Base-by-base conservation (phyloP, 768 basidiomycete genomes). In the Leccinum uliginosum region DNA sequence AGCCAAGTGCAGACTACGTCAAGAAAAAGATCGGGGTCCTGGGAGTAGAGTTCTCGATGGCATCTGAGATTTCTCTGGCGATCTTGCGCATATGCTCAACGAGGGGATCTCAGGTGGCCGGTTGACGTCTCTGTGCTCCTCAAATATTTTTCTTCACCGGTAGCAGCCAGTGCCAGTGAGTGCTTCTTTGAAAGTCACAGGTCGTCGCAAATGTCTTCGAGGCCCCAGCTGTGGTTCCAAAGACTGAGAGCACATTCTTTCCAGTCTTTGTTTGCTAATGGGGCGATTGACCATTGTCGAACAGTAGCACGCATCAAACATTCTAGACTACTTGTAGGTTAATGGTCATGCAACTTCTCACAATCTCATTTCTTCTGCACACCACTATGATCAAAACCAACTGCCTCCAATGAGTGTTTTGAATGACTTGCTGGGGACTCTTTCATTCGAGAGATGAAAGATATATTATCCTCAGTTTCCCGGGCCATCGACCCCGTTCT, bases 111-210 rank as follows among this genome's bases (percentile, higher is more conserved):
- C n/a, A n/a, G 50, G 60, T 52, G 61, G 63, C 17, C 53, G 58
- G 2, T 50, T 47, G 24, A 67, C 60, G n/a, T 48, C 50, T 2
- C 64, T 58, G 38, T 46, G 38, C 21, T 65, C 61, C 27, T 64
- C 54, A n/a, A 72, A 61, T 29, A 62, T 67, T 5, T 34, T 43
- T 34, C 27, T 29, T 70, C 71, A 73, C 2, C 62, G 62, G 51
- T 65, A 68, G 10, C 70, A 53, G 45, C 67, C 27, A 3, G 27
- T 72, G 1, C 56, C 70, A 53, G 45, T 66, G 9, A 3, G 27
- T 72, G 1, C 56, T 57, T 5, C 35, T 10, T 10, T 12, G 70
- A 73, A 15, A 74, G 57, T 6, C 63, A 35, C 1, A 72, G 57
- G 3, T 56, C 60, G 9, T 65, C 61, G 14, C 44, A 50, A 9